These are phyloP conservation scores for Rubia peregrina DNA, from an alignment of 305 asterid genomes.

Conservation along the genomic window DNA sequence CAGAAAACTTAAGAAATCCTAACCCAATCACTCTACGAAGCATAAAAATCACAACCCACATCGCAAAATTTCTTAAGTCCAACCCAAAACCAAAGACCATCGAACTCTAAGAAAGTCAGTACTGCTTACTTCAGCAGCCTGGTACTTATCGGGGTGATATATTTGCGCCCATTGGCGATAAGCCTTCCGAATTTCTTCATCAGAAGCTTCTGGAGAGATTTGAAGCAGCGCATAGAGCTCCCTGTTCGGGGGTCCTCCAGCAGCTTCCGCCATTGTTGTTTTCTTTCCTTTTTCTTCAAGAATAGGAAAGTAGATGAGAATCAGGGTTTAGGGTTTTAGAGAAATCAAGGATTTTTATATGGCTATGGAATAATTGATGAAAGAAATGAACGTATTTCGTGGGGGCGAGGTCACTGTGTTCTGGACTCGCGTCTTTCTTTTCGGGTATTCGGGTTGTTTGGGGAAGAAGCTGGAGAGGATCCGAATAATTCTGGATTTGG, in stretches of 20 bases:
- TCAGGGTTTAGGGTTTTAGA: slow-evolving; percentile 10
- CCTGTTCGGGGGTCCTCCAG: slow-evolving; percentile 28
- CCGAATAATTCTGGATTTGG: neutral
- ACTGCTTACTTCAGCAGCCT: slow-evolving; percentile 46
- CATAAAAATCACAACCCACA: neutral
- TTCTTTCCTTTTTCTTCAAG: neutral
- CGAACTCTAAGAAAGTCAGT: neutral
- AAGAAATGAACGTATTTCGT: slow-evolving; percentile 1
- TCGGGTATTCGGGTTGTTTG: slow-evolving; percentile 9
- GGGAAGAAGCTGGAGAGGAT: neutral
- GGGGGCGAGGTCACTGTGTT: neutral
- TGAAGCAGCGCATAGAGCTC: slow-evolving; percentile 81
- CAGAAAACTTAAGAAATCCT: neutral
- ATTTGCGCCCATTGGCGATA: slow-evolving; percentile 99
- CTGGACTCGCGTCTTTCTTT: slow-evolving; percentile 3
- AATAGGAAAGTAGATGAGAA: neutral
- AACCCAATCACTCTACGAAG: neutral
- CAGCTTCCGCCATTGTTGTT: slow-evolving; percentile 18
- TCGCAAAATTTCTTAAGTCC: neutral
- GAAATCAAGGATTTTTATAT: neutral
- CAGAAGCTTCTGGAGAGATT: slow-evolving; percentile 89
- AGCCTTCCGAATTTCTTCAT: slow-evolving; percentile 89
- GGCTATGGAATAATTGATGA: neutral
- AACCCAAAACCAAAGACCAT: neutral
- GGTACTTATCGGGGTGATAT: slow-evolving; percentile 93